Base-by-base conservation (phyloP, 352 stramenopile species). In the Globisporangium acanthophoron region DNA sequence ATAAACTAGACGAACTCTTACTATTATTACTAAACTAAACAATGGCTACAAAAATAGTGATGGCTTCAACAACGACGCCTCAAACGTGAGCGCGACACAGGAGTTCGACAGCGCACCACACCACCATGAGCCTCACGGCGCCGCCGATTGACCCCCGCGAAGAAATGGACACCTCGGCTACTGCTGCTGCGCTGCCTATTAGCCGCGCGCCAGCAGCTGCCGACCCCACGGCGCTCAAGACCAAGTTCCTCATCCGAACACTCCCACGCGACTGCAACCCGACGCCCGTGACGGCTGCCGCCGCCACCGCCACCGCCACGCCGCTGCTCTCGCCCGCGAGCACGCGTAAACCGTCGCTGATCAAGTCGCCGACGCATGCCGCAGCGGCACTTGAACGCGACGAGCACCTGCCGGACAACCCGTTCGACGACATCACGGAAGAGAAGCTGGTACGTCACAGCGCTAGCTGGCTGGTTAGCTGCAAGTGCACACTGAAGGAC, bases 351-450 rank as follows among this genome's bases (percentile, higher is more conserved):
- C 63, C 52, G 12, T 27, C 41, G 9, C 29, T 51, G 20, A 49
- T 33, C 39, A 35, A 54, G 8, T 3, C 37, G n/a, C 12, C 24
- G 29, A 37, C 45, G 39, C 29, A n/a, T 18, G 41, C 49, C 15
- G 15, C 55, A 53, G 45, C 46, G 61, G 27, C 9, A 54, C 11
- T 5, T 0, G 58, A 72, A 9, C 31, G 51, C 5, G 70, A 80
- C 21, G 49, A 61, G 29, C 31, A 70, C 21, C 49, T 76, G 33
- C 45, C 62, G 5, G 78, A 92, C 20, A 89, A 92, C 45, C 82
- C 82, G 18, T 92, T 92, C 47, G 82, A 90, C 47, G 80, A 92
- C 56, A 80, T 92, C 61, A 90, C 76, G 0, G 76, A 90, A 56
- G 76, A 85, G 13, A 92, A 90, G 46, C 62, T 92, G 62, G 80